Base-by-base conservation (phyloP, 208 protist species). In the Tritrichomonas foetus region DNA sequence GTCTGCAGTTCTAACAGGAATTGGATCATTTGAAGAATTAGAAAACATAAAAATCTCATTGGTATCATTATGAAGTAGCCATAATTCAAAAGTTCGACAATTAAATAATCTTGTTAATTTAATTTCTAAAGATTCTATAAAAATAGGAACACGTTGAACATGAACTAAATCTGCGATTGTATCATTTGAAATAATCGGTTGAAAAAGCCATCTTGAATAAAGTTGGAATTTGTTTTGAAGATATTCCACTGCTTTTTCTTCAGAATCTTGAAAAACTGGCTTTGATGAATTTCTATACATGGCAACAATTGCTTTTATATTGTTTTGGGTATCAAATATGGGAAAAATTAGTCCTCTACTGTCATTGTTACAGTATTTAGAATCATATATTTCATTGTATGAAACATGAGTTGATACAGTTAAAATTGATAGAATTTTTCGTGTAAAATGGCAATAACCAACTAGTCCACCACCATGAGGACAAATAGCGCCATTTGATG, bases 161-260 rank as follows among this genome's bases (percentile, higher is more conserved):
- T 89, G 78, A 33, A 57, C 39, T 22, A 89, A 20, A 5, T 39
- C 47, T 22, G 78, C 33, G 36, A 49, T 47, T 22, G 39, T 33
- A 39, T 20, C 39, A 39, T 89, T 47, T 47, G 20, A 20, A 44
- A 89, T 33, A 49, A 89, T 13, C 39, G 78, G 78, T 57, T 89
- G 78, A 50, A 89, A 89, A 39, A 89, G 9, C 78, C 78, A 89
- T 57, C 78, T 25, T n/a, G 78, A 89, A 49, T 89, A 89, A 53
- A 57, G 27, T 39, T 57, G 33, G 39, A 25, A 89, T 36, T 89
- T 89, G 16, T 25, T 61, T 57, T 89, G 78, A 36, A 89, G 44
- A 57, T 89, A 89, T 89, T 89, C 78, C 30, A n/a, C 78, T n/a
- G 44, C 53, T 57, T 89, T 89, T n/a, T 53, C 47, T 39, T 89